Conservation (phyloP, 345 rosid species). For the Excoecaria agallocha region DNA sequence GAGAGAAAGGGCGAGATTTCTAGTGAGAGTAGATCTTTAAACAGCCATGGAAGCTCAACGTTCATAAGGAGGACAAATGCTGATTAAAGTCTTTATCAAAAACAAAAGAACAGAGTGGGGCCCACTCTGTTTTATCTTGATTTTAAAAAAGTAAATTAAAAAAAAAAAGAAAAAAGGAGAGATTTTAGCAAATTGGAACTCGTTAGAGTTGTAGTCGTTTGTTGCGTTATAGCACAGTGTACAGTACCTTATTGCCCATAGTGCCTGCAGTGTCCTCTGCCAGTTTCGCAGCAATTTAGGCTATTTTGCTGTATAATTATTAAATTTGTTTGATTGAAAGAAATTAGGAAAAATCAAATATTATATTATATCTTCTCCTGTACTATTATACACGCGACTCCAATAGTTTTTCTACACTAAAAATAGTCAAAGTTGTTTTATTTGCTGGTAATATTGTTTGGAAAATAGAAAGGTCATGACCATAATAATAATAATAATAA, state of each 20-base stretch:
- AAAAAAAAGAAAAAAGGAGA: background rate
- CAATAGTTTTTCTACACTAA: no score
- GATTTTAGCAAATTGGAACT: background rate
- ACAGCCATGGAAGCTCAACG: constrained; percentile 9
- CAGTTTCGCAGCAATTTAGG: no score
- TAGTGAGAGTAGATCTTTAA: constrained; percentile 26
- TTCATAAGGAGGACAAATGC: constrained; percentile 12
- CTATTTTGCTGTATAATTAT: no score
- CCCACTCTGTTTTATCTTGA: constrained; percentile 11
- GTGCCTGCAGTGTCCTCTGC: background rate
- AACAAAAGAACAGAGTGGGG: constrained; percentile 34
- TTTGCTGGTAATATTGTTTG: no score
- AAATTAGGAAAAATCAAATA: no score
- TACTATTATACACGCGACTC: no score
- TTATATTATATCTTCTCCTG: no score
- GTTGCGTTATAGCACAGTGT: background rate
- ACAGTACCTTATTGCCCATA: background rate
- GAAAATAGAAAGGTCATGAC: no score
- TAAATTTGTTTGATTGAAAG: no score
- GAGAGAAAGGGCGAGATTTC: constrained; percentile 2
- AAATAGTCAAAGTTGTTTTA: no score
- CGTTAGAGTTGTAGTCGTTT: background rate
- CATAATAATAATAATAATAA: no score
- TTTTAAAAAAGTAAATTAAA: background rate
- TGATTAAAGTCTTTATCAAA: constrained; percentile 24